These are phyloP conservation scores for Tolypocladium guangdongense DNA, from an alignment of 2,329 filamentous ascomycete species.

Conservation along the genomic window DNA sequence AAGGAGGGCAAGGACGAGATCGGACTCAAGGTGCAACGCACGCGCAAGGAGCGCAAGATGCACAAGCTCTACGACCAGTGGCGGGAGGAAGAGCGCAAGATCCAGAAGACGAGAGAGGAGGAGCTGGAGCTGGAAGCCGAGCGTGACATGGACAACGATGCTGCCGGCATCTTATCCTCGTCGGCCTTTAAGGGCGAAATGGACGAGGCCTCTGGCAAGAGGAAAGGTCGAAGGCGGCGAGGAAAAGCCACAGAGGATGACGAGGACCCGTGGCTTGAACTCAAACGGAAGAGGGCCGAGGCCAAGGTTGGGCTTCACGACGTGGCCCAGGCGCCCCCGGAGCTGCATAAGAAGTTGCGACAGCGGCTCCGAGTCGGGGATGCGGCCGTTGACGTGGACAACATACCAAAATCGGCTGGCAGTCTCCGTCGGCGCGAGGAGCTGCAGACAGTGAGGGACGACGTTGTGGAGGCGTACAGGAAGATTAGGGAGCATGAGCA, in stretches of 20 bases:
- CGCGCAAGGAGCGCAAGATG: slow-evolving; percentile 77
- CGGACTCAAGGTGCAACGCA: slow-evolving; percentile 57
- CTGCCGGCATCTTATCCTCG: slow-evolving; percentile 29
- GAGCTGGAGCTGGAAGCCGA: slow-evolving; percentile 54
- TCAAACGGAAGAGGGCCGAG: slow-evolving; percentile 57
- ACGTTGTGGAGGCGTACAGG: slow-evolving; percentile 27
- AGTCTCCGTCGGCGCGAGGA: slow-evolving; percentile 29
- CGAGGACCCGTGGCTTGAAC: slow-evolving; percentile 63
- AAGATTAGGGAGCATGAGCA: slow-evolving; percentile 27
- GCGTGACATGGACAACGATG: slow-evolving; percentile 48
- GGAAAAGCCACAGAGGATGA: slow-evolving; percentile 38
- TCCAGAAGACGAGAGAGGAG: slow-evolving; percentile 54
- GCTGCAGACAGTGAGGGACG: slow-evolving; percentile 21
- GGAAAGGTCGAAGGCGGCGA: slow-evolving; percentile 32
- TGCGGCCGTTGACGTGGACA: slow-evolving; percentile 23
- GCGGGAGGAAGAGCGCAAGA: slow-evolving; percentile 53
- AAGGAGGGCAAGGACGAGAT: slow-evolving; percentile 52
- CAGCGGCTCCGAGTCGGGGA: slow-evolving; percentile 22
- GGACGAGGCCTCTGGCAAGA: slow-evolving; percentile 16
- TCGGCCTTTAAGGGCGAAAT: slow-evolving; percentile 33
- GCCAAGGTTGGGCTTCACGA: slow-evolving; percentile 40
- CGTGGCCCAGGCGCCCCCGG: slow-evolving; percentile 66
- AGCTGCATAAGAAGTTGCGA: slow-evolving; percentile 42
- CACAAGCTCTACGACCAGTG: slow-evolving; percentile 72
- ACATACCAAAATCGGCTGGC: slow-evolving; percentile 26